phyloP scores from a whole-genome alignment of 2,329 filamentous ascomycete species.

The Pseudogymnoascus sp. region DNA sequence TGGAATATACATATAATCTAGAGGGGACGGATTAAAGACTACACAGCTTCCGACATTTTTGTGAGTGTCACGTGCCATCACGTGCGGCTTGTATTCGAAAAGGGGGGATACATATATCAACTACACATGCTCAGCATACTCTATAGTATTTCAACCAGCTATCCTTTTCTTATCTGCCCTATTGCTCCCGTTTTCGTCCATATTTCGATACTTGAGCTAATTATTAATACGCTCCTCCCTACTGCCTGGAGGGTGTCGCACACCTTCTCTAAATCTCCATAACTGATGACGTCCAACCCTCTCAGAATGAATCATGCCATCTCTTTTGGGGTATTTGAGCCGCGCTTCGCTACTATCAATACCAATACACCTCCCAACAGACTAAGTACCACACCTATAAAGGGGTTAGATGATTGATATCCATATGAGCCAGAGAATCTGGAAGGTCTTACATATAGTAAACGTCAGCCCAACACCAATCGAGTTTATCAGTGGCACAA shows the following conservation, averaged over 20 bases:
- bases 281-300: neutral
- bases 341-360: neutral
- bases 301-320: neutral
- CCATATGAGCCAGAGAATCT: neutral
- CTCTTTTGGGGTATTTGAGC: neutral
- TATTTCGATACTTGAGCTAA: no score
- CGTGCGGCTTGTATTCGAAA: neutral
- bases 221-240: no score
- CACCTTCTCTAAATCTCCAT: neutral
- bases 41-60: neutral
- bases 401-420: neutral
- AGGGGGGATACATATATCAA: neutral
- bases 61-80: neutral
- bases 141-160: neutral
- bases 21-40: neutral
- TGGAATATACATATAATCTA: neutral
- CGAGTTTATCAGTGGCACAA: constrained; percentile 24
- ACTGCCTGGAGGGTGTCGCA: no score
- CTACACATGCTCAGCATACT: neutral
- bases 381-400: neutral
- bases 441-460: neutral
- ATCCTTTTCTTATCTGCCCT: neutral
- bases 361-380: neutral
- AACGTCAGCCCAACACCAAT: constrained; percentile 23
- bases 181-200: neutral